Base-by-base conservation (phyloP, 1,139 yeast species). In the Eremothecium coryli region DNA sequence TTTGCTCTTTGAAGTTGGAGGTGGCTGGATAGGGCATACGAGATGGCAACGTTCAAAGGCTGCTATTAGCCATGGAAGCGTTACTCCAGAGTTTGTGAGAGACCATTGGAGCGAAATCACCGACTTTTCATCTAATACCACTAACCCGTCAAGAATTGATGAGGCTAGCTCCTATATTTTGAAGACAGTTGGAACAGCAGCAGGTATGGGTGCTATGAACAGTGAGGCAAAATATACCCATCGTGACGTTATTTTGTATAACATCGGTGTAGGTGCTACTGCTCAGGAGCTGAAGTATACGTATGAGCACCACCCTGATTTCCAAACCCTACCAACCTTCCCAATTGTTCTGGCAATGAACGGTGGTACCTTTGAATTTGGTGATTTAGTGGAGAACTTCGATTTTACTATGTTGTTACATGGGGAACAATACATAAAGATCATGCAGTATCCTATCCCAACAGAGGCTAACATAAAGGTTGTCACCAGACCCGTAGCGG, bases 31-130 rank as follows among this genome's bases (percentile, higher is more conserved):
- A 48, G 96, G 95, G 52, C 74, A 75, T 62, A 86, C 96, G 37
- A 75, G 97, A 66, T 86, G 93, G 93, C 94, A 88, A 65, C 76
- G 96, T 61, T 78, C 94, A 38, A 76, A 76, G 46, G 97, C 97
- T 49, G 80, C 76, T 37, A 85, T 81, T 12, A 71, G 77, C 40
- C 54, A 60, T 31, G 67, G 64, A 37, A 76, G 70, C 27, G 30
- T 11, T 9, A 64, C 77, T 18, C 80, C 86, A 21, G 97, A 88
- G 61, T 71, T 73, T 45, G 65, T 90, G 44, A 69, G 70, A 40
- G 79, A 76, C 38, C 68, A 80, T 58, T 76, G 90, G 76, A 62
- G 52, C 13, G 73, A 71, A 33, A 71, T 88, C 43, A 63, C 67
- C 39, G 78, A 84, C 62, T 90, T 84, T 59, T n/a, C n/a, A n/a